phyloP scores from a whole-genome alignment of 2,329 filamentous ascomycete genomes.

The Emergomyces pasteurianus region DNA sequence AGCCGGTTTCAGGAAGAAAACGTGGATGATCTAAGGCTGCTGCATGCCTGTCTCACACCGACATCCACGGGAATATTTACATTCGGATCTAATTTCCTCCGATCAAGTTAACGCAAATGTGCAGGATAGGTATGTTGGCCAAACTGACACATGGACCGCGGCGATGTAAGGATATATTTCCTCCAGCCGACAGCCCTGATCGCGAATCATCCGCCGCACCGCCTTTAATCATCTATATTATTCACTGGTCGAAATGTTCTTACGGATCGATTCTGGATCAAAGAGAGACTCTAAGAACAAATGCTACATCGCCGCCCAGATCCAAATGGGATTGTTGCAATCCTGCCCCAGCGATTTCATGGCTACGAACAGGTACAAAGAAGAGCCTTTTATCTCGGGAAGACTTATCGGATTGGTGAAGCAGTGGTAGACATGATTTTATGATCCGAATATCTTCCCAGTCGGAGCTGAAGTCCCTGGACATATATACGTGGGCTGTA shows the following conservation, averaged over 20 bases:
- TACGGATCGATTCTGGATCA: constrained; percentile 11
- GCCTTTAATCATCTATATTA: background rate
- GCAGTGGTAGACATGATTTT: constrained; percentile 10
- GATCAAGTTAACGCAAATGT: constrained; percentile 4
- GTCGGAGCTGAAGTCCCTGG: constrained; percentile 15
- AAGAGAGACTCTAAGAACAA: constrained; percentile 4
- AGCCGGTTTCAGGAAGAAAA: constrained; percentile 1
- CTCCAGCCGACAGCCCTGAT: background rate
- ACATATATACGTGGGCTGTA: constrained; percentile 28
- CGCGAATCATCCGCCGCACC: background rate
- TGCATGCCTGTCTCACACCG: constrained; percentile 14
- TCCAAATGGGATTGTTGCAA: background rate
- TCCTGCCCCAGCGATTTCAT: constrained; percentile 15
- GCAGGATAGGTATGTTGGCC: background rate
- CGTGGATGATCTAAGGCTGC: background rate
- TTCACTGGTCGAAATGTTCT: constrained; percentile 10
- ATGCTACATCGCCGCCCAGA: background rate
- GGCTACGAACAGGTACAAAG: constrained; percentile 11
- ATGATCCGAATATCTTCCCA: constrained; percentile 11
- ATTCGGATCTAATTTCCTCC: constrained; percentile 12
- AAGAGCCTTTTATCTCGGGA: constrained; percentile 15
- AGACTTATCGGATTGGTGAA: constrained; percentile 19
- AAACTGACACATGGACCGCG: background rate
- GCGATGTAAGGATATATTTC: constrained; percentile 13
- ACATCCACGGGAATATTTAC: constrained; percentile 24